Conservation (phyloP, 1,284 basidiomycete genomes). For the Amylostereum areolatum region DNA sequence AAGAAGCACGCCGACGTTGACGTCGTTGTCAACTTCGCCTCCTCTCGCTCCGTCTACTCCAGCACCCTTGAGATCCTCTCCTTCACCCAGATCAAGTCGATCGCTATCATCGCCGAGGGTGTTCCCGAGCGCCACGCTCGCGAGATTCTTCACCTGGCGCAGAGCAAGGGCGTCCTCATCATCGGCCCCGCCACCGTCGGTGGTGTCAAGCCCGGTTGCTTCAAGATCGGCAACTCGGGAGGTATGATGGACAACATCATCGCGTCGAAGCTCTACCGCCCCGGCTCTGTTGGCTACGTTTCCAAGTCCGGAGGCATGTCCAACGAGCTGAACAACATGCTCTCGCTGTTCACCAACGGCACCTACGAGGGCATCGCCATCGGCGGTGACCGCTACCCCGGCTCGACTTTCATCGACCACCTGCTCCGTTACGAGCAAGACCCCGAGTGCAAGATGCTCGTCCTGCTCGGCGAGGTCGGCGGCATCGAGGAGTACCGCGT, state of each 20-base stretch:
- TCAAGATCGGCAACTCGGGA: constrained; percentile 99
- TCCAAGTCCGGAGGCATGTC: constrained; percentile 99
- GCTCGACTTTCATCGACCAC: constrained; percentile 99
- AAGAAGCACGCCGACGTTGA: constrained; percentile 96
- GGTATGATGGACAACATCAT: constrained; percentile 99
- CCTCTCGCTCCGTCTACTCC: constrained; percentile 90
- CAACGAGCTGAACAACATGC: constrained; percentile 99
- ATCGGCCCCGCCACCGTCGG: constrained; percentile 98
- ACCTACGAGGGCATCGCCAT: constrained; percentile 99
- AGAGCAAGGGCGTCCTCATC: constrained; percentile 87
- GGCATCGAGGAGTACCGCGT: constrained; percentile 99
- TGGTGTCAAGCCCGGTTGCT: constrained; percentile 99
- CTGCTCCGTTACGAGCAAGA: constrained; percentile 96
- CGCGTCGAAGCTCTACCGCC: constrained; percentile 95
- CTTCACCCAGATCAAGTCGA: constrained; percentile 70
- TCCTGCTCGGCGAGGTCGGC: constrained; percentile 97
- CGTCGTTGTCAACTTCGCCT: constrained; percentile 98
- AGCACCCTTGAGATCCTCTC: constrained; percentile 87
- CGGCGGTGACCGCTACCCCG: constrained; percentile 98
- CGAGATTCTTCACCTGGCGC: constrained; percentile 89
- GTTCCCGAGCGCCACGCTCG: constrained; percentile 97
- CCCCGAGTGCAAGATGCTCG: no score
- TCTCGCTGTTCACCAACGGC: constrained; percentile 95
- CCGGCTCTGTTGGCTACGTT: constrained; percentile 97
- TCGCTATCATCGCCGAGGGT: constrained; percentile 97